phyloP scores from a whole-genome alignment of 495 filamentous ascomycete species.

The Penicillium malachiteum region DNA sequence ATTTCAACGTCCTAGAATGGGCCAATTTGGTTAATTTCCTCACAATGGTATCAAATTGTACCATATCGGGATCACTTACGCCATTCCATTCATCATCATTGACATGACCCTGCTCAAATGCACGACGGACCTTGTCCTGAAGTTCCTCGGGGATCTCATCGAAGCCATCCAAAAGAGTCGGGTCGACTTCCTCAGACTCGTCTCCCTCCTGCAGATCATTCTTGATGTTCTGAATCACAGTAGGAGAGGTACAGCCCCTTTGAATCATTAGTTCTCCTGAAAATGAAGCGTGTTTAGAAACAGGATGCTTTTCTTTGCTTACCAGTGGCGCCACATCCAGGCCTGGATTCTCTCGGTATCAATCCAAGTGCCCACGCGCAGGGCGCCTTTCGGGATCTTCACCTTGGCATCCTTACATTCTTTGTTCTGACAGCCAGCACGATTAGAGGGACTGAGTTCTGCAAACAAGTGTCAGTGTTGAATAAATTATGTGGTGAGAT shows the following conservation, averaged over 20 bases:
- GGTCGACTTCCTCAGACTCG: slow-evolving; percentile 22
- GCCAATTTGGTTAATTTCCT: neutral
- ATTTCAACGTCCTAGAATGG: slow-evolving; percentile 23
- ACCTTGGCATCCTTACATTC: slow-evolving; percentile 60
- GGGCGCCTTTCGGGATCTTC: slow-evolving; percentile 75
- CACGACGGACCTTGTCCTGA: slow-evolving; percentile 61
- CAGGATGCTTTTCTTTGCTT: slow-evolving; percentile 21
- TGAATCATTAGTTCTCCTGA: neutral
- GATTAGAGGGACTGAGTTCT: slow-evolving; percentile 62
- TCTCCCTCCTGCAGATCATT: slow-evolving; percentile 18
- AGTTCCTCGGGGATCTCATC: slow-evolving; percentile 64
- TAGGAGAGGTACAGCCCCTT: slow-evolving; percentile 81
- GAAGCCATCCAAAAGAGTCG: slow-evolving; percentile 61
- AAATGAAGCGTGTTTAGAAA: neutral
- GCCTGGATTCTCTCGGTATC: slow-evolving; percentile 46
- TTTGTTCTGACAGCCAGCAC: slow-evolving; percentile 66
- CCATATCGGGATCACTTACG: slow-evolving; percentile 48
- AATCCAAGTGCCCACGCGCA: slow-evolving; percentile 70
- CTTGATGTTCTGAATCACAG: slow-evolving; percentile 55
- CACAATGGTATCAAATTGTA: neutral
- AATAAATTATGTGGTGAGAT: neutral
- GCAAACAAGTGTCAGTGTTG: neutral
- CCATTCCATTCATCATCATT: slow-evolving; percentile 76
- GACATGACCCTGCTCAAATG: slow-evolving; percentile 68
- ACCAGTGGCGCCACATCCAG: slow-evolving; percentile 82